These are phyloP conservation scores for Ascochyta fabae DNA, from an alignment of 2,329 filamentous ascomycete species.

Conservation along the genomic window DNA sequence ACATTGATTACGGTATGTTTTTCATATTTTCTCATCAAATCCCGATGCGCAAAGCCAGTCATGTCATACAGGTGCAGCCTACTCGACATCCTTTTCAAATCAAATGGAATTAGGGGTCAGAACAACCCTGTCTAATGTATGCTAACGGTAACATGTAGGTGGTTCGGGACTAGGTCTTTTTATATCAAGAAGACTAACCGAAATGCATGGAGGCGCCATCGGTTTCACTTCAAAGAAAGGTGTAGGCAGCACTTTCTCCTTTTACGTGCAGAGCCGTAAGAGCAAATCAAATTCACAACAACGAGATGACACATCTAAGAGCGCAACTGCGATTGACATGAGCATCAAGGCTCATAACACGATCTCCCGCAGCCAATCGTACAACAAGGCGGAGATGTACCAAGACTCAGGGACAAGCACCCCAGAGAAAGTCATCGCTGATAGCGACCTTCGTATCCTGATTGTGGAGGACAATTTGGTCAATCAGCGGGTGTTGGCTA, in stretches of 20 bases:
- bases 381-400: constrained; percentile 5
- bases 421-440: constrained; percentile 3
- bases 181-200: constrained; percentile 38
- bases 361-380: constrained; percentile 12
- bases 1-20: constrained; percentile 43
- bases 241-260: constrained; percentile 41
- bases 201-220: constrained; percentile 42
- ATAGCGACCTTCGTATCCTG: constrained; percentile 30
- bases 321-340: constrained; percentile 5
- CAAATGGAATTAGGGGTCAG: neutral
- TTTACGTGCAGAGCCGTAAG: constrained; percentile 39
- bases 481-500: constrained; percentile 51
- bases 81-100: too few relatives aligned
- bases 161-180: constrained; percentile 45
- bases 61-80: neutral
- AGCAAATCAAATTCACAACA: constrained; percentile 2
- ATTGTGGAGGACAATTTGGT: constrained; percentile 51
- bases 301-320: neutral
- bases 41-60: neutral
- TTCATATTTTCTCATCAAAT: neutral
- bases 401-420: neutral
- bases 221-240: constrained; percentile 33
- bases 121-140: neutral
- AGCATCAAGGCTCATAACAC: constrained; percentile 21
- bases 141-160: constrained; percentile 20